These are phyloP conservation scores for Syzygium malaccense DNA, from an alignment of 441 rosid species.

Conservation along the genomic window DNA sequence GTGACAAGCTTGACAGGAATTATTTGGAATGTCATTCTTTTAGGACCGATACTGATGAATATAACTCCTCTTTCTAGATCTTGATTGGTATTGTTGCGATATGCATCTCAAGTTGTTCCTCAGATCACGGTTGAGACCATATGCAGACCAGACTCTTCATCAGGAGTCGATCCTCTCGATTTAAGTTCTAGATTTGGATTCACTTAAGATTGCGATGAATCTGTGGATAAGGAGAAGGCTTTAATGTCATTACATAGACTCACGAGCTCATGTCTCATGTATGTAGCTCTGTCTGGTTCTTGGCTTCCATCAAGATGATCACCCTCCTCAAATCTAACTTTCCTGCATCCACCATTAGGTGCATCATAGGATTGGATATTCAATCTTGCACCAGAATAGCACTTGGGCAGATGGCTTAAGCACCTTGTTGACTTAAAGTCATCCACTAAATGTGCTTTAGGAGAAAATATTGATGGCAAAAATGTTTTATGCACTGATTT, in stretches of 20 bases:
- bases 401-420: background rate
- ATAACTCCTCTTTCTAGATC: background rate
- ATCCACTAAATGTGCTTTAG: background rate
- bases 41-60: background rate
- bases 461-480: background rate
- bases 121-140: background rate
- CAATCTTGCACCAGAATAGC: background rate
- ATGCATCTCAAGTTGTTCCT: background rate
- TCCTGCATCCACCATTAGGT: no score
- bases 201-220: no score
- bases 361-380: no score
- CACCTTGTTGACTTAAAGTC: background rate
- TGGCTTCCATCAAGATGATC: no score
- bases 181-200: no score
- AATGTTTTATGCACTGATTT: background rate
- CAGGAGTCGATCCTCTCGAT: no score
- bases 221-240: no score
- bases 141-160: accelerated
- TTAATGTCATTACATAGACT: no score
- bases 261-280: no score
- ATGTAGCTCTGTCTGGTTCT: no score
- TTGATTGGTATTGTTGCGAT: background rate
- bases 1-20: no score
- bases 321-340: no score
- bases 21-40: background rate